Base-by-base conservation (phyloP, 805 yeast genomes). In the Monosporozyma yasuniensis region DNA sequence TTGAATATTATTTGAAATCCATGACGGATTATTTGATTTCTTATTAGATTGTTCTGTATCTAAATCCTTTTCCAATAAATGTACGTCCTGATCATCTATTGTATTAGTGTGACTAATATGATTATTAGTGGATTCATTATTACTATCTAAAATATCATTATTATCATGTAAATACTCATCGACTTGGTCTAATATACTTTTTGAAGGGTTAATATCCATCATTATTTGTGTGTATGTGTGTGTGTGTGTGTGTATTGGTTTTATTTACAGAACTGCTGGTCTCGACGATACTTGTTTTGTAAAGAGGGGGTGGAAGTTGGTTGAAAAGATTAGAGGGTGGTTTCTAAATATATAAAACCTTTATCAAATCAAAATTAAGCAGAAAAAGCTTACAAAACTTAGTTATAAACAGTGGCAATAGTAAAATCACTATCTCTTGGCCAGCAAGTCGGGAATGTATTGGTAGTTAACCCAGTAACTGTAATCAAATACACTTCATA, bases 101-200 rank as follows among this genome's bases (percentile, higher is more conserved):
- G 46, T 4, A 21, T 8, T 44, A 44, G 12, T 44, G 21, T 12
- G 25, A 19, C 11, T n/a, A 30, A 19, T 43, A 16, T 14, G 18
- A 18, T 19, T 21, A 30, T 21, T 43, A 18, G 3, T 18, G 19
- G 23, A 19, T 18, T 30, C 6, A 11, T n/a, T 19, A n/a, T 14
- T 22, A 25, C 21, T 16, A 21, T 46, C 37, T 14, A 37, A 21
- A 7, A 27, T 2, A 38, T 38, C 37, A 7, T n/a, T 43, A 34
- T 49, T 45, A n/a, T 54, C 54, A 27, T 56, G 55, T 9, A 56
- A 34, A 41, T 51, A 56, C 14, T 52, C 56, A 34, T 61, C 64
- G 3, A 63, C 67, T 43, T 63, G 67, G 52, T 63, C 67, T 30
- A 63, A 48, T 16, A 63, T 61, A 47, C 66, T 61, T 41, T 54